Conservation (phyloP, 257 asterid genomes). For the Solanum stenotomum region DNA sequence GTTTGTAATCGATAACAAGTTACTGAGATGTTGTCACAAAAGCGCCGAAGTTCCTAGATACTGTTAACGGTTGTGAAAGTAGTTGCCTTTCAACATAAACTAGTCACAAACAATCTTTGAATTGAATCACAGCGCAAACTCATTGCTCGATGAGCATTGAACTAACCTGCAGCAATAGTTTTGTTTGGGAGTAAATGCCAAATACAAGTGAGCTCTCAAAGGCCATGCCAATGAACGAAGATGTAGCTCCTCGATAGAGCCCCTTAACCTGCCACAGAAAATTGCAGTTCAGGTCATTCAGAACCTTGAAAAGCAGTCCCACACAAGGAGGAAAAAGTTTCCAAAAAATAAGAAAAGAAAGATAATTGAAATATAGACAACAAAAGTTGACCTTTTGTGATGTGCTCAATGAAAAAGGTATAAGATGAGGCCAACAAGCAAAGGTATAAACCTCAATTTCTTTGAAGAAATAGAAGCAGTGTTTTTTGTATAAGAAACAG, state of each 20-base stretch:
- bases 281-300: not conserved
- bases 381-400: not conserved
- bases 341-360: not conserved
- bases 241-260: constrained; percentile 89
- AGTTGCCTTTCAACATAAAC: not conserved
- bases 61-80: not conserved
- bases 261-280: constrained; percentile 66
- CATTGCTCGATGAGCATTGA: not conserved
- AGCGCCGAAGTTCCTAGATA: not conserved
- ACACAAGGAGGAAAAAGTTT: not conserved
- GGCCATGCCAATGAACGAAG: constrained; percentile 95
- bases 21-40: not conserved
- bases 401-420: not conserved
- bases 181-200: constrained; percentile 91
- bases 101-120: not conserved
- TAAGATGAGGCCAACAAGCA: not conserved
- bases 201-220: constrained; percentile 87
- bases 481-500: not conserved
- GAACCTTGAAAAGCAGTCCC: not conserved
- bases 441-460: not conserved
- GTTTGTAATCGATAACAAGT: not conserved
- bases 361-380: not conserved
- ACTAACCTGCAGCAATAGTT: constrained; percentile 66
- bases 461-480: not conserved
- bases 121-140: not conserved